A percentile compares a stretch with the other conserved stretches of the same genome.
Conservation (phyloP, 176 grass and related monocot species). For the Carex parvula region DNA sequence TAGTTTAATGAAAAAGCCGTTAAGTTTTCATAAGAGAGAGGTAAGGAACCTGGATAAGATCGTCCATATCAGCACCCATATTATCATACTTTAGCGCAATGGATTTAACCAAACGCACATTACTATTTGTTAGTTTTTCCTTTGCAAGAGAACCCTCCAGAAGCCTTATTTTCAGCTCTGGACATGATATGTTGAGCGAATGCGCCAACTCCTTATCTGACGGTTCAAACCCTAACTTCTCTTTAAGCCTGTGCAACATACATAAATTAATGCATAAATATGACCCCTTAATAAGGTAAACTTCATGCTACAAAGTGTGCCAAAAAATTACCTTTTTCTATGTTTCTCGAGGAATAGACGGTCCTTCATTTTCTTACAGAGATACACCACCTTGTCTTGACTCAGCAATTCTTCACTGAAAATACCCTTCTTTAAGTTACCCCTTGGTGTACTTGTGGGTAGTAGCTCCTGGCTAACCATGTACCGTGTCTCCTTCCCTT, state of each 20-base stretch:
- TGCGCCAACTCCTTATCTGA: conserved; percentile 63
- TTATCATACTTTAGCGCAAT: conserved; percentile 96
- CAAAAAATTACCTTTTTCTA: conserved; percentile 54
- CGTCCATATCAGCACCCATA: conserved; percentile 71
- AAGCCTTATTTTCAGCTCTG: conserved; percentile 57
- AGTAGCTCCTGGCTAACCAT: conserved; percentile 71
- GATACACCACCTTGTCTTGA: conserved; percentile 81
- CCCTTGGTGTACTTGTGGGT: conserved; percentile 42
- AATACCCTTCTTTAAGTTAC: conserved; percentile 62
- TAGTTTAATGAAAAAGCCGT: not conserved
- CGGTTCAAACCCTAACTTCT: conserved; percentile 79
- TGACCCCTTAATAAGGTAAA: not conserved
- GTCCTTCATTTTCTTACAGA: conserved; percentile 91
- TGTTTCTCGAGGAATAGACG: conserved; percentile 67
- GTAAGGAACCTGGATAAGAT: conserved; percentile 81
- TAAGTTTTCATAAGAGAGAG: not conserved
- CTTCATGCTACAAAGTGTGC: not conserved
- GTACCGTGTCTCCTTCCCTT: conserved; percentile 21
- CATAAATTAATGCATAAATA: not conserved
- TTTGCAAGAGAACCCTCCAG: conserved; percentile 67
- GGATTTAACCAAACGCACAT: conserved; percentile 93
- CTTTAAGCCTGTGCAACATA: conserved; percentile 49
- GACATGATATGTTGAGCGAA: conserved; percentile 50
- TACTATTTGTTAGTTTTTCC: conserved; percentile 88
- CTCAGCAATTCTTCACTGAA: conserved; percentile 75